phyloP scores from a whole-genome alignment of 495 filamentous ascomycete species.

The Neurospora pannonica region DNA sequence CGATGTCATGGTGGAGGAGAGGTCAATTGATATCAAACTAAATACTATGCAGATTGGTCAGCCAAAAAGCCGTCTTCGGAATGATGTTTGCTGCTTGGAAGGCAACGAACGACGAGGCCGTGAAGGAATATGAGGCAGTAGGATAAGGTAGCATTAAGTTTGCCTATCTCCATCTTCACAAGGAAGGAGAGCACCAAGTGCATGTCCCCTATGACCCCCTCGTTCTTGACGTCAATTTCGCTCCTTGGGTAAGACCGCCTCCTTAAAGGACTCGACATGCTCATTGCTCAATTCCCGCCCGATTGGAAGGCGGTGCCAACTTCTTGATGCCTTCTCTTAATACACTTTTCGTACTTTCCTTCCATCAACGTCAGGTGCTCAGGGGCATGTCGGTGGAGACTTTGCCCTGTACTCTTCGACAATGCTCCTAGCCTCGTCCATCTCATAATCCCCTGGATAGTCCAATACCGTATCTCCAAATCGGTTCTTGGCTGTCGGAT shows the following conservation, averaged over 20 bases:
- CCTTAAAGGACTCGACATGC: too few species aligned
- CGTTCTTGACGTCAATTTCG: background rate
- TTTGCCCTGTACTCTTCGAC: constrained; percentile 9
- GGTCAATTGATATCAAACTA: background rate
- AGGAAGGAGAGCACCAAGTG: background rate
- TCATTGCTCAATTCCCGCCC: background rate
- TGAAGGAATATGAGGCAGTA: background rate
- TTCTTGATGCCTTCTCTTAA: background rate
- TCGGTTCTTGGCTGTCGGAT: constrained; percentile 21
- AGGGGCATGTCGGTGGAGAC: too few species aligned
- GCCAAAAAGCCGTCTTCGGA: background rate
- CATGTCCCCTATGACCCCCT: background rate
- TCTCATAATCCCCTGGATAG: constrained; percentile 19
- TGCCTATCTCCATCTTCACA: background rate
- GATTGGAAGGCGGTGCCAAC: background rate
- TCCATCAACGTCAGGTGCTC: too few species aligned
- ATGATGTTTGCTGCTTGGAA: background rate
- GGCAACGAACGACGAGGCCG: background rate
- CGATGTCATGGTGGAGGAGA: background rate
- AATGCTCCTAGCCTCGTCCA: constrained; percentile 14
- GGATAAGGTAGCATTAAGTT: background rate
- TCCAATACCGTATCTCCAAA: constrained; percentile 20
- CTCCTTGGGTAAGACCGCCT: background rate
- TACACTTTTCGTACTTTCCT: background rate
- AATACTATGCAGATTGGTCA: background rate